phyloP scores from a whole-genome alignment of 257 asterid genomes.

The Solanum sitiens region DNA sequence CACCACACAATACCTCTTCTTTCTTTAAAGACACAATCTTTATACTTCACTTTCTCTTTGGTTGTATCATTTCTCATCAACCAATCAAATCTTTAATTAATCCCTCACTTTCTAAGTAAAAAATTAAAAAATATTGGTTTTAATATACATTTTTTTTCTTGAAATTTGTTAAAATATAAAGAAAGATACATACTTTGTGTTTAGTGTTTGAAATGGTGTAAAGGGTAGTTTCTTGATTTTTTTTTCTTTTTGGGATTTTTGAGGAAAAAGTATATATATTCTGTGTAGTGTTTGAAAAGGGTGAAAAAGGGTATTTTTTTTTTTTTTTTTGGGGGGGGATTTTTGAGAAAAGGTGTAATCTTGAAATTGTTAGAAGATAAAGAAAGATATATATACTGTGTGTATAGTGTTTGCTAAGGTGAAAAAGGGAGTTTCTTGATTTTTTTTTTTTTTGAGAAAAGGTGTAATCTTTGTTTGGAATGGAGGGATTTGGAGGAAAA shows the following conservation, averaged over 20 bases:
- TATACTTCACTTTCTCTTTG: not conserved
- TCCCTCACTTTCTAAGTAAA: not conserved
- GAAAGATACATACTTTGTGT: not conserved
- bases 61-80: not conserved
- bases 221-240: not conserved
- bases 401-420: not conserved
- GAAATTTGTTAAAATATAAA: not conserved
- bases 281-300: not conserved
- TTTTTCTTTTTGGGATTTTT: no score
- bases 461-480: not conserved
- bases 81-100: not conserved
- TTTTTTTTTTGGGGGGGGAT: not conserved
- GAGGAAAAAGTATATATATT: not conserved
- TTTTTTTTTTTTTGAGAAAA: not conserved
- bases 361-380: not conserved
- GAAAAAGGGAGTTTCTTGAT: not conserved
- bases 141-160: not conserved
- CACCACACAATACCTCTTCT: not conserved
- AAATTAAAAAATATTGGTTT: not conserved
- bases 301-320: no score
- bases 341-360: not conserved
- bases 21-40: not conserved
- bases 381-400: not conserved
- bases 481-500: conserved; percentile 43
- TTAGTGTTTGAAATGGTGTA: not conserved